Percentiles rank a stretch among this genome's conserved stretches.
phyloP scores from a whole-genome alignment of 2,329 filamentous ascomycete genomes.

The Arthroderma sp. region DNA sequence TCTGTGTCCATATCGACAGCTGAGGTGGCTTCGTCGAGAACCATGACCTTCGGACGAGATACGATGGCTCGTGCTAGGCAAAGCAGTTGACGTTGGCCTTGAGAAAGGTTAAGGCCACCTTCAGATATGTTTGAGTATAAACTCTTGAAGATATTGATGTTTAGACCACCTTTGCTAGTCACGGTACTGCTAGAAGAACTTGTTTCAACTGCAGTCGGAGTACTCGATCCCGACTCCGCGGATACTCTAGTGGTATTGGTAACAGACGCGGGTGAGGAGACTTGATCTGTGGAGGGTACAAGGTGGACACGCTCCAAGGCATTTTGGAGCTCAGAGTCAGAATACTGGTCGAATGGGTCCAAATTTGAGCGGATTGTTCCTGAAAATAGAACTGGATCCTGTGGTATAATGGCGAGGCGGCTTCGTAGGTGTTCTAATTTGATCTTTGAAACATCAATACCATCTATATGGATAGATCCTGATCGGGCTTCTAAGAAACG shows the following conservation, averaged over 20 bases:
- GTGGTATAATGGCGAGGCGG: conserved; percentile 69
- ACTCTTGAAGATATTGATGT: conserved; percentile 50
- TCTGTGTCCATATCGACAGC: conserved; percentile 71
- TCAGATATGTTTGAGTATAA: conserved; percentile 55
- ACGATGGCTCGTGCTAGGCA: conserved; percentile 64
- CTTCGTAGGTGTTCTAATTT: conserved; percentile 57
- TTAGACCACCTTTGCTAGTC: conserved; percentile 14
- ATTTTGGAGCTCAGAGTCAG: conserved; percentile 56
- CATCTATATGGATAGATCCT: conserved; percentile 59
- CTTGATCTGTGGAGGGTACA: conserved; percentile 33
- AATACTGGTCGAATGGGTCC: conserved; percentile 61
- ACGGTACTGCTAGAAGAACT: conserved; percentile 10
- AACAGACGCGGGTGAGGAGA: neutral
- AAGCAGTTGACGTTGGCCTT: conserved; percentile 64
- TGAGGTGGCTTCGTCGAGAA: conserved; percentile 67
- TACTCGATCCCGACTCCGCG: conserved; percentile 12
- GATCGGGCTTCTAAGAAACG: conserved; percentile 59
- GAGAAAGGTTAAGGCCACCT: conserved; percentile 61
- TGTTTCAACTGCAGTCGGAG: conserved; percentile 13
- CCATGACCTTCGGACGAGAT: conserved; percentile 60
- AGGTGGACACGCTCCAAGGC: conserved; percentile 60
- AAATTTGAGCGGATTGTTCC: conserved; percentile 66
- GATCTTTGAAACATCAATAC: conserved; percentile 61
- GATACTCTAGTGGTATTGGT: neutral
- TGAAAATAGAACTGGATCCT: conserved; percentile 71